These are phyloP conservation scores for Aquilaria yunnanensis DNA, from an alignment of 345 rosid species.

Conservation along the genomic window DNA sequence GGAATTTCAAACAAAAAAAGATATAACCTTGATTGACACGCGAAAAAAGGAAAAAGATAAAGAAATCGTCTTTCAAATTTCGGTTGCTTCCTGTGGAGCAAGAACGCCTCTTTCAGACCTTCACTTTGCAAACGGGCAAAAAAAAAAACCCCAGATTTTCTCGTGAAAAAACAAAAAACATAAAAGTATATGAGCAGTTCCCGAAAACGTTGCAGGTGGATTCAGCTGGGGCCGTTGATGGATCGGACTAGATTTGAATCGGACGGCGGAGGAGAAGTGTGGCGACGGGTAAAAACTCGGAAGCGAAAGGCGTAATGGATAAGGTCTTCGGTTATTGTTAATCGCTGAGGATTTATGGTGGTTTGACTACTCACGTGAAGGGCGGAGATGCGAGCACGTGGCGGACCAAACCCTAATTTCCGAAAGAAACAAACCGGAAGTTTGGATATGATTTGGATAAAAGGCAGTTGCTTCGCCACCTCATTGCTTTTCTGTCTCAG, in stretches of 20 bases:
- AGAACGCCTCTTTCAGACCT: neutral
- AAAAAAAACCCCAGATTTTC: conserved; percentile 6
- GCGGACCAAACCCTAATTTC: neutral
- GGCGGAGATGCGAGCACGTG: conserved; percentile 15
- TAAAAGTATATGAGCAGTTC: neutral
- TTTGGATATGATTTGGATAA: too few species aligned
- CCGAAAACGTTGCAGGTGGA: neutral
- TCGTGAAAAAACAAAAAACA: conserved; percentile 7
- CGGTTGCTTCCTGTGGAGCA: neutral
- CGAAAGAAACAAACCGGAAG: too few species aligned
- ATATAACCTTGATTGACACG: neutral
- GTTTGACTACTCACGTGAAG: conserved; percentile 7
- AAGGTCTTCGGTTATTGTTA: conserved; percentile 13
- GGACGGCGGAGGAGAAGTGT: conserved; percentile 4
- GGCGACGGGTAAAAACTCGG: neutral
- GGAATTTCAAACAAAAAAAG: neutral
- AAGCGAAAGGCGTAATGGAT: conserved; percentile 21
- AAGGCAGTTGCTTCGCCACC: too few species aligned
- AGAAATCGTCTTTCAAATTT: neutral
- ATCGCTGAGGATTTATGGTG: conserved; percentile 11
- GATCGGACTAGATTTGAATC: conserved; percentile 9
- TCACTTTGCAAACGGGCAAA: neutral
- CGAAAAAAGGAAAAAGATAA: too few species aligned
- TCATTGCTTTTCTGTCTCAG: too few species aligned
- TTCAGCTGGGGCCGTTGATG: conserved; percentile 6